Conservation (phyloP, 2,329 filamentous ascomycete genomes). For the Sclerotinia spermophila region DNA sequence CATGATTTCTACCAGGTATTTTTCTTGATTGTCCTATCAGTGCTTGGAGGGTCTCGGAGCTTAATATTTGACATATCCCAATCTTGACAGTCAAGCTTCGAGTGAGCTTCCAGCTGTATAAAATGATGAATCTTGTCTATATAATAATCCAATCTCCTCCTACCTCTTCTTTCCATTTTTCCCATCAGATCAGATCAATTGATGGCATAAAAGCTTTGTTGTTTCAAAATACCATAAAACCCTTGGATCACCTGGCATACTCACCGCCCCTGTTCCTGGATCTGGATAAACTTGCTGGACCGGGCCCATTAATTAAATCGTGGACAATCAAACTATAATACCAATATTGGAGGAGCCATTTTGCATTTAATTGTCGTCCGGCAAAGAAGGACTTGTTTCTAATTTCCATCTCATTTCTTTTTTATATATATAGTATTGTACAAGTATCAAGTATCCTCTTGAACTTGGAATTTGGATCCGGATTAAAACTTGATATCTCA, state of each 20-base stretch:
- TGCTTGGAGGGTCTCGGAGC: background rate
- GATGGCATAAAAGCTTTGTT: conserved; percentile 19
- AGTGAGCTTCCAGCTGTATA: conserved; percentile 12
- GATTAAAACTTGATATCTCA: background rate
- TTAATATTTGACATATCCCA: background rate
- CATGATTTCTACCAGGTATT: background rate
- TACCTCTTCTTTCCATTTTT: background rate
- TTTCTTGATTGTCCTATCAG: conserved; percentile 8
- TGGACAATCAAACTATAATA: conserved; percentile 12
- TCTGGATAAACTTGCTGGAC: conserved; percentile 16
- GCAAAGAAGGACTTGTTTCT: conserved; percentile 2
- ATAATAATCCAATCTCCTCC: background rate
- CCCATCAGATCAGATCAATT: background rate
- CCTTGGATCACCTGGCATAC: conserved; percentile 18
- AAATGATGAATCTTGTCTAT: background rate
- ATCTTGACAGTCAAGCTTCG: conserved; percentile 9
- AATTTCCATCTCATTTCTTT: background rate
- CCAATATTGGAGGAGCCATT: conserved; percentile 12
- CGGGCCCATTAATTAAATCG: conserved; percentile 18
- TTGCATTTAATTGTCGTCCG: conserved; percentile 10
- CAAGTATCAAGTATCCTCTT: conserved; percentile 10
- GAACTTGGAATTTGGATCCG: background rate
- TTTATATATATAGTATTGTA: background rate
- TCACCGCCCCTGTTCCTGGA: conserved; percentile 20
- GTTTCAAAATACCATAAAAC: conserved; percentile 13